Evolutionary conservation across 2,329 filamentous ascomycete genomes (phyloP), one percentile per base, ranked within the genome.

Genomic region (Bipolaris cookei): DNA sequence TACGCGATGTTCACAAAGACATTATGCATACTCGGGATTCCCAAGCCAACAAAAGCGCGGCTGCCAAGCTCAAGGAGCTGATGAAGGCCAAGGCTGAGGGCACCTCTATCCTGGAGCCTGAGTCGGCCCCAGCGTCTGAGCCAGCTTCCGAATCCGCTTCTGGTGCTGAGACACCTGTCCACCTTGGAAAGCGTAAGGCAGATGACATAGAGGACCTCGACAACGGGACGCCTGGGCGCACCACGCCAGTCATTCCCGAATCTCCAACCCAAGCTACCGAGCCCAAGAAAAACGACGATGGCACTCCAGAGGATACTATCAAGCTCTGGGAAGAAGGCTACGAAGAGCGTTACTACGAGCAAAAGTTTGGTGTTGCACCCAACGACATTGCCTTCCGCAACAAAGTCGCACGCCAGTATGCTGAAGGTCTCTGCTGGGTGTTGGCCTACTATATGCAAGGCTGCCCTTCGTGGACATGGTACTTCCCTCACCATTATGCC

Each of bases 401-500:
- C 76, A 86, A 92, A 71, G 96, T 99, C 54, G 95, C 90, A 34
- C 86, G 87, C 51, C 87, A 91, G n/a, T 99, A 99, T 75, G 92
- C 94, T 11, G 92, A 98, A 80, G 95, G 95, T 34, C 84, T 99
- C 8, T 90, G 90, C 20, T 99, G 96, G 95, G 95, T 99, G 37
- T 81, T 99, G 48, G 83, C 93, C 34, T 99, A 99, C 78, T 99
- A 99, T 76, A 97, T 97, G 77, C 95, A 99, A 77, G 95, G 95
- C 23, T 99, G 95, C 69, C 92, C 95, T 20, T 97, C 92, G 0
- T 99, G 96, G 95, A 96, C 94, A 50, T 99, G 95, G 95, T 99
- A 95, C 76, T 99, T 97, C 72, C 95, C 95, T 0, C 96, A 98
- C 72, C 95, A 99, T 74, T 99, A 99, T 74, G 96, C 95, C 1